Base-by-base conservation (phyloP, 345 rosid genomes). In the Pseudoturritis turrita region DNA sequence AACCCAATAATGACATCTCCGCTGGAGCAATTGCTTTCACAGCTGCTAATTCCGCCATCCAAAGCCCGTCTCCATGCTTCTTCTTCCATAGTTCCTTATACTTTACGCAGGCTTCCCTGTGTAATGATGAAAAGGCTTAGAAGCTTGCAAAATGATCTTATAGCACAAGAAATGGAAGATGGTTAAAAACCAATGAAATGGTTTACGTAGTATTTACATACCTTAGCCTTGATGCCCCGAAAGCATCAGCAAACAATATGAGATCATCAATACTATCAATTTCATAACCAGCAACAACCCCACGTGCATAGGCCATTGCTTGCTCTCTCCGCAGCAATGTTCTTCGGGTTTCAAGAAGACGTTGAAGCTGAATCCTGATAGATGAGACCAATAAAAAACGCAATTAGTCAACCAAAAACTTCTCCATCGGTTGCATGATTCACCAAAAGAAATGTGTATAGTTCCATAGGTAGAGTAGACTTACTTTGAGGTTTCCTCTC, bases 11-110 rank as follows among this genome's bases (percentile, higher is more conserved):
- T 29, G 90, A 66, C 66, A 89, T 79, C 25, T 89, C 88, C 0
- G 80, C 50, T 13, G 92, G 86, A 25, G 81, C 69, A 45, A 71
- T 86, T 13, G 88, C 92, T 83, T 85, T 81, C 76, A 92, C 88
- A 39, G 96, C 98, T 6, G 89, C 91, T 79, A 92, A 66, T 80
- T 92, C 94, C 35, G 89, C 83, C 83, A 92, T 92, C 96, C 96
- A 89, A 45, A 83, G 89, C 57, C 86, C 86, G 22, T 89, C 95
- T 0, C 85, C 82, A 15, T 65, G 87, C 85, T 89, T 92, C 77
- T 85, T 84, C 81, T 82, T 86, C 76, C 90, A 85, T 68, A 88
- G 74, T 57, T 89, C 91, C 82, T 85, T 92, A 81, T 86, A 92
- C 58, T 85, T 83, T 43, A 74, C 62, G 54, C 96, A 88, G 10